Conservation (phyloP, 2,329 filamentous ascomycete genomes). For the Aspergillus unguis region DNA sequence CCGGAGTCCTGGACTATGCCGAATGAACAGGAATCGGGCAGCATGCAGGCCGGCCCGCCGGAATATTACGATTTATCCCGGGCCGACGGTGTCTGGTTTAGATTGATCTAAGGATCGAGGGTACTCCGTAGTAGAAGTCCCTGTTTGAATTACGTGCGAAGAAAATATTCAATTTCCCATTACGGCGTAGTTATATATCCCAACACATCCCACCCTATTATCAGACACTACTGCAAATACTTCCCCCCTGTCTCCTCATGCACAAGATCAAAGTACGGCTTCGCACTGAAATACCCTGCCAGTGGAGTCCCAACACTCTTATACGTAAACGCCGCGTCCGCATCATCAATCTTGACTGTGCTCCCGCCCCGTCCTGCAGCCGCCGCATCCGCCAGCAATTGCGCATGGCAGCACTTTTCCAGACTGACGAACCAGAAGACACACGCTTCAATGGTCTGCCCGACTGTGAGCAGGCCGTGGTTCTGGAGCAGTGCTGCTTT, state of each 20-base stretch:
- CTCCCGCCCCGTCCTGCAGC: constrained; percentile 56
- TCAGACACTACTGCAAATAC: constrained; percentile 40
- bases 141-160: no score
- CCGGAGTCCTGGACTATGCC: no score
- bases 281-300: constrained; percentile 68
- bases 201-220: no score
- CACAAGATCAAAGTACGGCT: constrained; percentile 68
- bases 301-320: constrained; percentile 60
- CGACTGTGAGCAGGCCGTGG: constrained; percentile 52
- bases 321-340: constrained; percentile 66
- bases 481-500: constrained; percentile 55
- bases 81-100: no score
- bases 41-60: no score
- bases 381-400: constrained; percentile 53
- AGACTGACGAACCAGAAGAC: constrained; percentile 54
- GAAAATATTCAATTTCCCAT: no score
- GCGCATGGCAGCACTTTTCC: constrained; percentile 54
- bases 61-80: no score
- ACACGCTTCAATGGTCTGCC: constrained; percentile 49
- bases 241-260: constrained; percentile 58
- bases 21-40: no score
- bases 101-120: no score
- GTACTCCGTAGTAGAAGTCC: no score
- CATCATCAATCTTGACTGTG: constrained; percentile 65
- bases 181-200: no score